These are phyloP conservation scores for Neophaeococcomyces aloes DNA, from an alignment of 2,329 filamentous ascomycete genomes.

Conservation along the genomic window DNA sequence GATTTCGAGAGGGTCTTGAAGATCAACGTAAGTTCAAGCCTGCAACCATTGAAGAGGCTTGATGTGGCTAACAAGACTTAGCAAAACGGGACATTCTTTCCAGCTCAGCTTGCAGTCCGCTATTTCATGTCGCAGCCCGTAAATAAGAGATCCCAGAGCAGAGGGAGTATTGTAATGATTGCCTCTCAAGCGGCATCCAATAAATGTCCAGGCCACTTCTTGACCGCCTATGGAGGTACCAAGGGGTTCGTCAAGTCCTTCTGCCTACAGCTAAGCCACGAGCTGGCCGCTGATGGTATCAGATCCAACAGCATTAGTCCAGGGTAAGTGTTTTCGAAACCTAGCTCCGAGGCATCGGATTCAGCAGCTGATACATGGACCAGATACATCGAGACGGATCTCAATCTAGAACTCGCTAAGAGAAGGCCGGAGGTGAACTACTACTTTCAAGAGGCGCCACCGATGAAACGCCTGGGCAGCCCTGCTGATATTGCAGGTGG, in stretches of 20 bases:
- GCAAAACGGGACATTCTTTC: conserved; percentile 32
- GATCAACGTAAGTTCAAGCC: conserved; percentile 30
- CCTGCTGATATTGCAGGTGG: conserved; percentile 31
- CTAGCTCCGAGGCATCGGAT: too few relatives aligned
- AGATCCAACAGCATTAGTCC: conserved; percentile 40
- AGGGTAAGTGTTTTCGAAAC: too few relatives aligned
- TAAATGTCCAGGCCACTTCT: conserved; percentile 10
- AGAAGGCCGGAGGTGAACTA: conserved; percentile 23
- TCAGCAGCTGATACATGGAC: neutral
- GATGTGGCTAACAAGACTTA: too few relatives aligned
- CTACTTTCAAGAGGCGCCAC: conserved; percentile 31
- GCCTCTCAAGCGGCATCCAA: conserved; percentile 13
- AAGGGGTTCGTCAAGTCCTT: conserved; percentile 33
- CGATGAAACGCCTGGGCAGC: conserved; percentile 31
- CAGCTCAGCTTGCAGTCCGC: conserved; percentile 38
- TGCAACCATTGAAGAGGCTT: too few relatives aligned
- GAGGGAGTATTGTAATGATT: conserved; percentile 19
- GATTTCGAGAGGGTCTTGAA: conserved; percentile 33
- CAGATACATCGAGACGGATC: conserved; percentile 28
- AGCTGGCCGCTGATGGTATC: conserved; percentile 39
- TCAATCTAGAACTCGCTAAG: conserved; percentile 26
- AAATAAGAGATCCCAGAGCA: conserved; percentile 26
- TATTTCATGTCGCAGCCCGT: conserved; percentile 34
- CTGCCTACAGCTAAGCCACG: conserved; percentile 32
- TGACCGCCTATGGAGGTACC: conserved; percentile 19